Conservation (phyloP, 352 stramenopile species). For the Globisporangium echinulatum region DNA sequence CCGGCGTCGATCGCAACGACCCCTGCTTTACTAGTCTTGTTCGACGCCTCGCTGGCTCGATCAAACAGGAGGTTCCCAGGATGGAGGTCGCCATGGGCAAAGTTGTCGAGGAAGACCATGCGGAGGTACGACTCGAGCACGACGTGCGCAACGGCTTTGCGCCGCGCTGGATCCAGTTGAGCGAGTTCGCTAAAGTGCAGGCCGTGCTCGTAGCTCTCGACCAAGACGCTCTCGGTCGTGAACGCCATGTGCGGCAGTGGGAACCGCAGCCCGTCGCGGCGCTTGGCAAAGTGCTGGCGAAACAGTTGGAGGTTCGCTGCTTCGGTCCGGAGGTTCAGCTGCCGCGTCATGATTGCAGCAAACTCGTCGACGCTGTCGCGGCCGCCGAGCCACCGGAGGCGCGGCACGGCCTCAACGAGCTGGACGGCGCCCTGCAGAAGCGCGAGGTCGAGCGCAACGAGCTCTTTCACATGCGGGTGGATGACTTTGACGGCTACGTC, state of each 20-base stretch:
- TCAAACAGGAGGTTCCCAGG: slow-evolving; percentile 89
- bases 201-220: slow-evolving; percentile 88
- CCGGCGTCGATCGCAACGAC: slow-evolving; percentile 81
- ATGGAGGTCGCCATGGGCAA: slow-evolving; percentile 91
- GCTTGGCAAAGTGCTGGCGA: slow-evolving; percentile 60
- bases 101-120: slow-evolving; percentile 97
- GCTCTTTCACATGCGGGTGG: slow-evolving; percentile 84
- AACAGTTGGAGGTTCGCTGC: slow-evolving; percentile 85
- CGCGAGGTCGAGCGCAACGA: slow-evolving; percentile 87
- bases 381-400: slow-evolving; percentile 63
- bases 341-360: slow-evolving; percentile 76
- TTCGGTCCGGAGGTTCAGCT: slow-evolving; percentile 91
- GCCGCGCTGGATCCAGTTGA: slow-evolving; percentile 35
- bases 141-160: slow-evolving; percentile 62
- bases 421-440: slow-evolving; percentile 58
- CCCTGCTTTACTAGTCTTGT: slow-evolving; percentile 16
- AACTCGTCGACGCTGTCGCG: slow-evolving; percentile 85
- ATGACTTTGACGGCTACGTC: slow-evolving; percentile 91
- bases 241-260: slow-evolving; percentile 61
- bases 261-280: slow-evolving; percentile 55
- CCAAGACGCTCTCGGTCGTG: slow-evolving; percentile 80
- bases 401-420: slow-evolving; percentile 55
- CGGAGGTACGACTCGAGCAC: slow-evolving; percentile 86
- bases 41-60: slow-evolving; percentile 5
- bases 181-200: slow-evolving; percentile 68